These are phyloP conservation scores for Drechmeria coniospora DNA, from an alignment of 2,329 filamentous ascomycete species.

Conservation along the genomic window DNA sequence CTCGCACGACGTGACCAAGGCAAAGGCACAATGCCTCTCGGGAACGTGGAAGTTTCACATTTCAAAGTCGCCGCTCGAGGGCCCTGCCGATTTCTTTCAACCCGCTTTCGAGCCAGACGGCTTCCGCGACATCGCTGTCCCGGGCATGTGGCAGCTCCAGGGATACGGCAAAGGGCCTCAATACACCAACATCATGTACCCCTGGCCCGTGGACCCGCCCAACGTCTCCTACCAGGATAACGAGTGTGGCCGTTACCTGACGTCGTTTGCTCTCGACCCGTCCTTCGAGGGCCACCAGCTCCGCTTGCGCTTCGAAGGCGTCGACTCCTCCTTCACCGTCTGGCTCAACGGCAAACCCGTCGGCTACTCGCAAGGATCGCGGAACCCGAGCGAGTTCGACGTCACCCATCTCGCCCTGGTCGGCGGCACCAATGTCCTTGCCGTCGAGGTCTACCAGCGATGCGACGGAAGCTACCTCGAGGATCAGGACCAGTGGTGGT, in stretches of 20 bases:
- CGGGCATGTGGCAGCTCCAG: slow-evolving; percentile 57
- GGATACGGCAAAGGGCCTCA: slow-evolving; percentile 48
- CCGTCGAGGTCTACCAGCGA: slow-evolving; percentile 56
- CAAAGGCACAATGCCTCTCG: slow-evolving; percentile 29
- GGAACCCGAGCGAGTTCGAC: slow-evolving; percentile 62
- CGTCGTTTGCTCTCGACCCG: slow-evolving; percentile 35
- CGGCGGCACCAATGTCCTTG: slow-evolving; percentile 36
- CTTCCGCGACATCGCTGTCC: slow-evolving; percentile 36
- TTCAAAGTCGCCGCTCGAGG: slow-evolving; percentile 28
- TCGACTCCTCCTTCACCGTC: slow-evolving; percentile 56
- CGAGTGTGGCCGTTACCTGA: slow-evolving; percentile 48
- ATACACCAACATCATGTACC: slow-evolving; percentile 55
- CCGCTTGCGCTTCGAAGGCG: slow-evolving; percentile 58
- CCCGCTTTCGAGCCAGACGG: slow-evolving; percentile 17
- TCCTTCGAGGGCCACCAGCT: slow-evolving; percentile 36
- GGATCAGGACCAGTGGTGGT: slow-evolving; percentile 57
- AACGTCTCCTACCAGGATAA: slow-evolving; percentile 49
- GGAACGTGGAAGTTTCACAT: slow-evolving; percentile 39
- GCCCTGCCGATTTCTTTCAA: slow-evolving; percentile 24
- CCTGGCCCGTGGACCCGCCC: slow-evolving; percentile 52
- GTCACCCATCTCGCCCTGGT: slow-evolving; percentile 36
- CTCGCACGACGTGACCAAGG: slow-evolving; percentile 19
- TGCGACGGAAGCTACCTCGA: slow-evolving; percentile 61
- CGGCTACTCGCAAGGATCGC: slow-evolving; percentile 57
- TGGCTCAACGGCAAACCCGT: slow-evolving; percentile 54